Evolutionary conservation across 495 filamentous ascomycete genomes (phyloP).

Genomic region (Lasiosphaeriaceae sp.): DNA sequence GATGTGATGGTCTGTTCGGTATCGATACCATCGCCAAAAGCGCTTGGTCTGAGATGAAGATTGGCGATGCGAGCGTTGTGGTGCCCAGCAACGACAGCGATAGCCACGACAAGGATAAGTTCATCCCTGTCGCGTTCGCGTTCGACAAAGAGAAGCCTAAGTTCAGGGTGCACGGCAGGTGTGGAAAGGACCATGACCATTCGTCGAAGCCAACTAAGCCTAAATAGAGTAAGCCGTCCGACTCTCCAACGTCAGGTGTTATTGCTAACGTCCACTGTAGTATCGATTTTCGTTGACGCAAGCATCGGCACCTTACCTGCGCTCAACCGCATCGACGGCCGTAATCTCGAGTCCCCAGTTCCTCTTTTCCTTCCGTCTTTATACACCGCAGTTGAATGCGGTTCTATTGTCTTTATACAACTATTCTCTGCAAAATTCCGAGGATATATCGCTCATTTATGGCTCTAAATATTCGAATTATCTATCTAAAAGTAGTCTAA

Average conservation of each 20-base stretch:
- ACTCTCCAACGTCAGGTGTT: too few species aligned
- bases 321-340: not conserved
- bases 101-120: not conserved
- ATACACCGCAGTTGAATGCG: not conserved
- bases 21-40: not conserved
- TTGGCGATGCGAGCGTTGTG: not conserved
- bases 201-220: not conserved
- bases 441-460: not conserved
- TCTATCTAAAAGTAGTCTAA: not conserved
- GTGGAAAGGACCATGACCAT: not conserved
- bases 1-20: not conserved
- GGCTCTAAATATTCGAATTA: not conserved
- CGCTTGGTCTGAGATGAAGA: not conserved
- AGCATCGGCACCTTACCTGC: too few species aligned
- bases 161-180: not conserved
- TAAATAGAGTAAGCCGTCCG: too few species aligned
- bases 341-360: not conserved
- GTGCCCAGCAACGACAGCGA: not conserved
- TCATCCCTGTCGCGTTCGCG: not conserved
- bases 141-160: not conserved
- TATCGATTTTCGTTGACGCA: too few species aligned
- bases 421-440: not conserved
- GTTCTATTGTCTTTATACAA: not conserved
- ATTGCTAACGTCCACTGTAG: too few species aligned
- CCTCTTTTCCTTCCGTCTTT: not conserved